phyloP scores from a whole-genome alignment of 805 yeast genomes.

The Yarrowia yakushimensis region DNA sequence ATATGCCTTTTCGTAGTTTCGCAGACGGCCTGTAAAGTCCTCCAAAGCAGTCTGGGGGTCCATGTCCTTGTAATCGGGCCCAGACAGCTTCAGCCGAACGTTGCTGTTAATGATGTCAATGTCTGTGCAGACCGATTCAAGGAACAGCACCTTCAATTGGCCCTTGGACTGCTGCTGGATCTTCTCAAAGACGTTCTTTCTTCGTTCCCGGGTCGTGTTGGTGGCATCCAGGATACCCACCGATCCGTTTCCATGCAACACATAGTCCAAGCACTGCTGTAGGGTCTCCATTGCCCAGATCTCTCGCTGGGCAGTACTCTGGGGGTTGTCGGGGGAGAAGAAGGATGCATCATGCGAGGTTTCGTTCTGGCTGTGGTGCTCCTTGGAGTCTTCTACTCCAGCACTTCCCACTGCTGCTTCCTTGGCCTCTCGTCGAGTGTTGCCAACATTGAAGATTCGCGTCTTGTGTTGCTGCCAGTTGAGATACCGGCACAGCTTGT shows the following conservation, averaged over 20 bases:
- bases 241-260: slow-evolving; percentile 75
- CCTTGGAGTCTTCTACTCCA: neutral
- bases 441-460: slow-evolving; percentile 90
- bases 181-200: slow-evolving; percentile 54
- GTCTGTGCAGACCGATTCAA: slow-evolving; percentile 87
- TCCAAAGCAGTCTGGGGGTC: slow-evolving; percentile 72
- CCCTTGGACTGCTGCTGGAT: slow-evolving; percentile 42
- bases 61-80: slow-evolving; percentile 89
- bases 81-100: slow-evolving; percentile 77
- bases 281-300: slow-evolving; percentile 93
- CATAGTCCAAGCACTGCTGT: slow-evolving; percentile 75
- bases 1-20: slow-evolving; percentile 83
- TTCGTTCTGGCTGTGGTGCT: neutral
- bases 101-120: slow-evolving; percentile 74
- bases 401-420: slow-evolving; percentile 5
- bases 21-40: slow-evolving; percentile 77
- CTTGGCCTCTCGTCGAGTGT: slow-evolving; percentile 75
- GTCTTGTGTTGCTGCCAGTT: slow-evolving; percentile 94
- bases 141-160: slow-evolving; percentile 66
- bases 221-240: slow-evolving; percentile 96
- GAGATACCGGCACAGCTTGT: slow-evolving; percentile 81
- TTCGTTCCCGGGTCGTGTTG: slow-evolving; percentile 71
- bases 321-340: slow-evolving; percentile 73
- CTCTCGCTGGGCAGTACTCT: slow-evolving; percentile 67
- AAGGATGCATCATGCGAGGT: slow-evolving; percentile 72